Evolutionary conservation across 371 early-diverging fungal genomes (phyloP), one percentile per base, ranked within the genome.

Genomic region (Mortierella sp.): DNA sequence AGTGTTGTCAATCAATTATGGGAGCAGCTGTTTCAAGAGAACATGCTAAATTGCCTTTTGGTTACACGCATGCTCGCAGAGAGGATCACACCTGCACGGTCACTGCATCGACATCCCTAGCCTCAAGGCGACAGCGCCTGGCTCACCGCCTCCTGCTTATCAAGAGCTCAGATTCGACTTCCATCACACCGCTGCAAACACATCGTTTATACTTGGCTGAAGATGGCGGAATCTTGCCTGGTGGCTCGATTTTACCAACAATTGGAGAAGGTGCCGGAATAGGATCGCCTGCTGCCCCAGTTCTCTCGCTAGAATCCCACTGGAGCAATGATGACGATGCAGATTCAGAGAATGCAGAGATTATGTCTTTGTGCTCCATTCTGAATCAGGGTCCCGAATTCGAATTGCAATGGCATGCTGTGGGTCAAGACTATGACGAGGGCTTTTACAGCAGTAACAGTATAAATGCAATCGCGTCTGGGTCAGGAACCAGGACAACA

Each of bases 1-100:
- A 49, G 35, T 35, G 35, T 35, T 35, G 35, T 35, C 35, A 47
- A 28, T 62, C 40, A 47, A 30, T 1, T 28, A 78, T 78, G 78
- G 78, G 78, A 14, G 66, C 51, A 24, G 40, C 69, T 14, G 78
- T 78, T 26, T 78, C 78, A 32, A 69, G 78, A 10, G 78, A 78
- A 57, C 78, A 78, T 37, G 78, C 74, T 43, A 69, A 62, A 52
- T 60, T 78, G 12, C 78, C 78, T 4, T 78, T 78, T 58, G 78
- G 66, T 52, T 78, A 78, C 64, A 73, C 78, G 10, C 74, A 78
- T 37, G 74, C 78, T 20, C 78, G 74, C 35, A 67, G 55, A 5
- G 73, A 70, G 18, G 78, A 73, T n/a, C 74, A 77, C 26, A 37
- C 68, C 5, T 64, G 40, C 16, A 61, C 11, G n/a, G 32, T 61